A percentile compares a stretch with the other conserved stretches of the same genome.
Conservation (phyloP, 140 eudicot genomes). For the Cichorium intybus region DNA sequence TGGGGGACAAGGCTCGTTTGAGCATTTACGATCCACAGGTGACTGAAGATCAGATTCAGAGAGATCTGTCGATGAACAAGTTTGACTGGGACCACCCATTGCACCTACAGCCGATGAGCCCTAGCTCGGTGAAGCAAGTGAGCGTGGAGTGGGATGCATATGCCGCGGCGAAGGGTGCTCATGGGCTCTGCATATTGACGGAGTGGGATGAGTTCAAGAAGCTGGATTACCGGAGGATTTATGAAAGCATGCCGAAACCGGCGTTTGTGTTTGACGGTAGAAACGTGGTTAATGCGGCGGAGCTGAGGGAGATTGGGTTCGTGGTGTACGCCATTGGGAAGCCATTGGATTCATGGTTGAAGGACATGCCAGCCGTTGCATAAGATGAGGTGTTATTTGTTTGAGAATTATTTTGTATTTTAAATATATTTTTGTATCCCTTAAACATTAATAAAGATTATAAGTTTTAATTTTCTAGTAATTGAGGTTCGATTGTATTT, state of each 20-base stretch:
- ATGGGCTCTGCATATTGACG: slow-evolving; percentile 51
- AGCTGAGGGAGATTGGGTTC: slow-evolving; percentile 64
- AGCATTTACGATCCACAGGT: slow-evolving; percentile 68
- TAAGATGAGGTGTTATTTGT: slow-evolving; percentile 12
- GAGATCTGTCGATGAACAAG: slow-evolving; percentile 45
- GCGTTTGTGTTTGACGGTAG: slow-evolving; percentile 72
- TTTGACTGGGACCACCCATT: slow-evolving; percentile 63
- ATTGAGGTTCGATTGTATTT: not conserved
- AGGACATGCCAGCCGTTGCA: slow-evolving; percentile 57
- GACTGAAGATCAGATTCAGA: slow-evolving; percentile 55
- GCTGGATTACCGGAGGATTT: slow-evolving; percentile 53
- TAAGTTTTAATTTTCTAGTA: not conserved
- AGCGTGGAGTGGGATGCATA: slow-evolving; percentile 46
- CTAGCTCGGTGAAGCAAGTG: slow-evolving; percentile 34
- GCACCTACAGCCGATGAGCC: slow-evolving; percentile 53
- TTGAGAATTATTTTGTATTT: slow-evolving; percentile 1
- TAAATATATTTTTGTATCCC: slow-evolving; percentile 7
- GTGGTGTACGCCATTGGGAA: slow-evolving; percentile 67
- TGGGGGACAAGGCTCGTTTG: slow-evolving; percentile 43
- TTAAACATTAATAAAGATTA: not conserved
- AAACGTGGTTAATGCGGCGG: slow-evolving; percentile 45
- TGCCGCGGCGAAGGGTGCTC: slow-evolving; percentile 59
- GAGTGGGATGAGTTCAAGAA: slow-evolving; percentile 71
- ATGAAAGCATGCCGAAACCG: slow-evolving; percentile 56
- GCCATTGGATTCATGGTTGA: slow-evolving; percentile 70